Conservation (phyloP, 2,329 filamentous ascomycete species). For the Talaromyces sp. region DNA sequence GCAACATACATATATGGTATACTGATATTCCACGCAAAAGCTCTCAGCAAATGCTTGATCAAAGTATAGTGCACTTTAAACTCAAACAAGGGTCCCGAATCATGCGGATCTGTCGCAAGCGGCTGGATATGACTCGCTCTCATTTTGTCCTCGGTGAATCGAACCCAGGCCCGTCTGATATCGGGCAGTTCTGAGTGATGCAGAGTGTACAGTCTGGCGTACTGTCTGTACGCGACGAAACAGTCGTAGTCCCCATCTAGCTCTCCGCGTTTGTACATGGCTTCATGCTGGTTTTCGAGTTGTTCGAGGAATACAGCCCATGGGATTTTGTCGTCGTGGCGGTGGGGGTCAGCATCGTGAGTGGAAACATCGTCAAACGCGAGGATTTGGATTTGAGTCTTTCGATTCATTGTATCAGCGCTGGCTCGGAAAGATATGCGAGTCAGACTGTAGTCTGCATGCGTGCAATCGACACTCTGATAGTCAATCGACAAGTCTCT, state of each 20-base stretch:
- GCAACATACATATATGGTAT: slow-evolving; percentile 4
- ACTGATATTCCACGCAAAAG: slow-evolving; percentile 8
- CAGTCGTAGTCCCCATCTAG: slow-evolving; percentile 7
- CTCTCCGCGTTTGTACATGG: not conserved
- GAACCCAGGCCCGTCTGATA: slow-evolving; percentile 6
- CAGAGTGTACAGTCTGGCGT: slow-evolving; percentile 1
- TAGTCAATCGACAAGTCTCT: slow-evolving; percentile 6
- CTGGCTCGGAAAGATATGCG: slow-evolving; percentile 3
- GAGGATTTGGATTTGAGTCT: slow-evolving; percentile 7
- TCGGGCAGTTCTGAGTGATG: slow-evolving; percentile 1
- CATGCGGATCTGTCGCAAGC: slow-evolving; percentile 2
- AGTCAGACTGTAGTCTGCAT: slow-evolving; percentile 1
- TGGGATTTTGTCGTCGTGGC: not conserved
- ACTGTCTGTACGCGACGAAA: slow-evolving; percentile 6
- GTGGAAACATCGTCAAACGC: not conserved
- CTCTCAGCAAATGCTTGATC: slow-evolving; percentile 9
- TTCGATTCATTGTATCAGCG: slow-evolving; percentile 3
- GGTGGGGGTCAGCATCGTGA: not conserved
- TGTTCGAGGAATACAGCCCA: slow-evolving; percentile 1
- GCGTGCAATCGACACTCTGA: not conserved
- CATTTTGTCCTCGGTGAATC: slow-evolving; percentile 1
- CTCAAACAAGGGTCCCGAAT: slow-evolving; percentile 6
- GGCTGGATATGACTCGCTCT: not conserved
- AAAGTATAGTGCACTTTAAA: slow-evolving; percentile 6
- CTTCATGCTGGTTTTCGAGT: not conserved